Base-by-base conservation (phyloP, 768 basidiomycete genomes). In the Obba rivulosa region DNA sequence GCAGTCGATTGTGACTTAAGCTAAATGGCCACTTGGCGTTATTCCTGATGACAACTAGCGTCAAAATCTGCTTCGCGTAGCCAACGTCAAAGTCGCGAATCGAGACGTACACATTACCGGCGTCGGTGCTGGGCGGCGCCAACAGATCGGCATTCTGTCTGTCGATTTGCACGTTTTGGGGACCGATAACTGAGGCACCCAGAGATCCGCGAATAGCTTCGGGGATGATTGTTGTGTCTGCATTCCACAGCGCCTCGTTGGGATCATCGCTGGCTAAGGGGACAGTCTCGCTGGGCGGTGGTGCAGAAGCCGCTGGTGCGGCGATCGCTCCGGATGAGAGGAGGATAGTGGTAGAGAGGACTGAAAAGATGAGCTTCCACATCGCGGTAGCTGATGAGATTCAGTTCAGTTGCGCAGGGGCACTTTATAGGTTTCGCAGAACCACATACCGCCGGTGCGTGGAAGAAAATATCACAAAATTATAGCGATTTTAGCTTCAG, bases 21-120 rank as follows among this genome's bases (percentile, higher is more conserved):
- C 74, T 66, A 57, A 83, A 80, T 0, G 81, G 75, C 83, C 83
- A 84, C 55, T 83, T 83, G 52, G 71, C 71, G 51, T 81, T 82
- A 0, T 48, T 41, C 0, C 69, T 74, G 45, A 17, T 22, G n/a
- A 2, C 16, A 31, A 13, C 25, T 31, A 14, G 16, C 1, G 24
- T n/a, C n/a, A 21, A 7, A 46, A 51, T 10, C 51, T 24, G 17
- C 16, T 16, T 8, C 17, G 5, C 13, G 28, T 31, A 31, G 28
- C 5, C 7, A 5, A 31, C 13, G 28, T 31, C n/a, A n/a, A 28
- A 16, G 23, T 22, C 8, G 21, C n/a, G 18, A 16, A 23, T 25
- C n/a, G 35, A 5, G 4, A 57, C 71, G 40, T 52, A 69, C 72
- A 86, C 64, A 16, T 46, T 50, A 9, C 84, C 83, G 23, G 69